Base-by-base conservation (phyloP, 148 eudicot species). In the Pharnaceum exiguum region DNA sequence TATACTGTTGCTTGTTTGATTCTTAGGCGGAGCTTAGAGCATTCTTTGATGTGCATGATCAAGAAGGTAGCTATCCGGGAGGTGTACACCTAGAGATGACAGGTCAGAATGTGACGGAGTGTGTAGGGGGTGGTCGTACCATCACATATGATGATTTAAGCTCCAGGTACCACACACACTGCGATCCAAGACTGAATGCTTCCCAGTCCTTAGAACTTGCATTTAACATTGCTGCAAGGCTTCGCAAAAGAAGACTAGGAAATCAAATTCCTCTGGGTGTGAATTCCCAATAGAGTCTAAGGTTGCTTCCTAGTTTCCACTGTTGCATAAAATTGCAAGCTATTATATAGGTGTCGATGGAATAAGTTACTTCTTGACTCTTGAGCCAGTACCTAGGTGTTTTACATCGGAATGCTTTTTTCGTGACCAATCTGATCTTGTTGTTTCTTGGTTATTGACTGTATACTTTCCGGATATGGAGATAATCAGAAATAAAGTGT, bases 21-120 rank as follows among this genome's bases (percentile, higher is more conserved):
- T 38, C 11, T 10, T 24, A 83, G 89, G 84, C 82, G 10, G 95
- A 87, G 70, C 66, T 83, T 54, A 74, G 75, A 55, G 87, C 95
- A 30, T 87, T 87, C 75, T 86, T 78, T 67, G 89, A 86, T 45
- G 86, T 86, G 29, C 95, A 86, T 45, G 86, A 83, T 67, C 89
- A 86, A 76, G 95, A 86, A 78, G 95, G 95, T 62, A 86, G 95
- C 76, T 86, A 86, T 45, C 82, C 94, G 0, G 94, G 94, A 45
- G 94, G 94, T 25, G 78, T 86, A 46, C 94, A 86, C 74, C 73
- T 86, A 18, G 94, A 86, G 68, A 86, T 86, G 94, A 86, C 94
- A 0, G 94, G 94, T 27, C 86, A 82, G 64, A 80, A 86, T 62
- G 94, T 86, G 54, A 86, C 94, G 1, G 94, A 86, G 38, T 86